Percentiles rank a stretch among this genome's conserved stretches.
Conservation (phyloP, 768 basidiomycete genomes). For the Podaxis sp. region DNA sequence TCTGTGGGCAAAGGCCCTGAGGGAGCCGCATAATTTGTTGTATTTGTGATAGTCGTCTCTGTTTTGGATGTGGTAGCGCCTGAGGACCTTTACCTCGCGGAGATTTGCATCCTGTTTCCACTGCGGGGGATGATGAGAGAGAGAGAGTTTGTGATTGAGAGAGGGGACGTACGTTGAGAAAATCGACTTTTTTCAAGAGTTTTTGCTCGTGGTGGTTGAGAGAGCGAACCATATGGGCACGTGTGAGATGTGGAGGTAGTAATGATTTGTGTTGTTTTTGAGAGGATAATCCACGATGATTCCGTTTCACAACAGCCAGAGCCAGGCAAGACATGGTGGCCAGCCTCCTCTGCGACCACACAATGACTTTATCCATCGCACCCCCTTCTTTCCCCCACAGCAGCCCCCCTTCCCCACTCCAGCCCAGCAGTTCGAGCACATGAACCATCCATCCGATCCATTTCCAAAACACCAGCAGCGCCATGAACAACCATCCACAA, state of each 20-base stretch:
- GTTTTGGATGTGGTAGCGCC: constrained; percentile 93
- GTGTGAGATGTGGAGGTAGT: background rate
- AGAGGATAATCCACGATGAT: background rate
- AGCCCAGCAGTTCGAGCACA: constrained; percentile 61
- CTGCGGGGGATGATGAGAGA: constrained; percentile 36
- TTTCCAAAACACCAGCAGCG: constrained; percentile 16
- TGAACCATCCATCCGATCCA: constrained; percentile 33
- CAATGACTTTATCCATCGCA: constrained; percentile 22
- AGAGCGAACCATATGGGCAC: background rate
- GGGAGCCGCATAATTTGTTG: constrained; percentile 90
- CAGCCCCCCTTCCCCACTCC: constrained; percentile 44
- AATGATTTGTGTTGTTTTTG: no score
- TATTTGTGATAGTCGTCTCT: constrained; percentile 96
- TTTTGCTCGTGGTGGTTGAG: constrained; percentile 91
- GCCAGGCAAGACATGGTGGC: background rate
- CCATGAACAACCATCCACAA: constrained; percentile 18
- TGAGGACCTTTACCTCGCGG: constrained; percentile 91
- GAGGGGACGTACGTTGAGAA: constrained; percentile 69
- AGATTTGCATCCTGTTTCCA: constrained; percentile 95
- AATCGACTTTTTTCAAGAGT: constrained; percentile 94
- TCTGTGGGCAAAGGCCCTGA: constrained; percentile 84
- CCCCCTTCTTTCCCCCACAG: constrained; percentile 28
- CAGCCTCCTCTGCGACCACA: background rate
- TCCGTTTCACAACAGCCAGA: background rate
- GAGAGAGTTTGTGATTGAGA: background rate